Percentiles rank a stretch among this genome's conserved stretches.
Evolutionary conservation across 2,329 filamentous ascomycete genomes (phyloP).

Genomic region (Aphanocladium album): DNA sequence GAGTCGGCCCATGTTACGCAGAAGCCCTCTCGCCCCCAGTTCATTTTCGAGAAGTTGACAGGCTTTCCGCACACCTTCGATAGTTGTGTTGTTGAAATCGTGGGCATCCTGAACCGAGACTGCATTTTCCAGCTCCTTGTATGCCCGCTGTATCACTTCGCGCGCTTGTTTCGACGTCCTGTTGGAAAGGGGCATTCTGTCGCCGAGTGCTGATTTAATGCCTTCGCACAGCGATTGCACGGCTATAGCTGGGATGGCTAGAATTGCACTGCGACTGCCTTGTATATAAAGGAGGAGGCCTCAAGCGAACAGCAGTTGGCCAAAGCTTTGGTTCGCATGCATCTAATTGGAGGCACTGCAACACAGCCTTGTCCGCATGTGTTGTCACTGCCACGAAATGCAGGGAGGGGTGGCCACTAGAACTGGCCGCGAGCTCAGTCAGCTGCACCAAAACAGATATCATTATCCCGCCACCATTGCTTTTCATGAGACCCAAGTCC

Average conservation of each 20-base stretch:
- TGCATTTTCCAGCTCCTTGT: neutral
- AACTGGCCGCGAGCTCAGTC: too few species aligned
- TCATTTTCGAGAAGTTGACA: slow-evolving; percentile 34
- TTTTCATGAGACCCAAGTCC: too few species aligned
- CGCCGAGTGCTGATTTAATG: neutral
- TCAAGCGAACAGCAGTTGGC: neutral
- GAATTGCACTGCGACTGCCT: neutral
- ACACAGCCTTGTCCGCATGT: neutral
- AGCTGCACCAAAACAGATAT: too few species aligned
- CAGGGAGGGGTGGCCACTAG: neutral
- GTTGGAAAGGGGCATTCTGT: neutral
- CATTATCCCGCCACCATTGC: too few species aligned
- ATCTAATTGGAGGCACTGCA: neutral
- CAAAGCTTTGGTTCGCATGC: neutral
- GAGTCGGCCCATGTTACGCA: slow-evolving; percentile 40
- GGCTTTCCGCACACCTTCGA: slow-evolving; percentile 33
- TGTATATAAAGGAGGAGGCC: neutral
- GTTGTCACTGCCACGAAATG: neutral
- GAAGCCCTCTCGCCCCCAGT: slow-evolving; percentile 30
- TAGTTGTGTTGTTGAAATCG: slow-evolving; percentile 19
- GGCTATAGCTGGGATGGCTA: too few species aligned
- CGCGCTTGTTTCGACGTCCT: neutral
- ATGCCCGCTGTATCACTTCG: neutral
- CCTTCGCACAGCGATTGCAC: neutral
- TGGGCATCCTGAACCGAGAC: neutral